A percentile compares a stretch with the other conserved stretches of the same genome.
Evolutionary conservation across 345 rosid genomes (phyloP).

Genomic region (Sapria himalayana): DNA sequence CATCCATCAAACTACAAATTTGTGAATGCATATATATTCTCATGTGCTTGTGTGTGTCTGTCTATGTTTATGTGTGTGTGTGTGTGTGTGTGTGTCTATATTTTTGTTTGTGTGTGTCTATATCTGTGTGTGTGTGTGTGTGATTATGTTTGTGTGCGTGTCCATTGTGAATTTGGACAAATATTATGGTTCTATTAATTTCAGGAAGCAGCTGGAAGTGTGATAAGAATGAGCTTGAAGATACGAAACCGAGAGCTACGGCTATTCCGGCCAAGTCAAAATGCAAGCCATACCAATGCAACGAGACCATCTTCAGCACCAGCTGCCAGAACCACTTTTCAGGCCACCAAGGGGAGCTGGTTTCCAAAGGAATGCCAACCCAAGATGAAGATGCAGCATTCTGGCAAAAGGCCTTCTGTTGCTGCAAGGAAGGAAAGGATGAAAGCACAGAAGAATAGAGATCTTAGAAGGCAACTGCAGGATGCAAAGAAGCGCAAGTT

Average conservation of each 20-base stretch:
- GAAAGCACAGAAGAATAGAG: conserved; percentile 16
- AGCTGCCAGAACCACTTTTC: conserved; percentile 15
- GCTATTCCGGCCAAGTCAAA: conserved; percentile 31
- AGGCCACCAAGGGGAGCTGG: conserved; percentile 57
- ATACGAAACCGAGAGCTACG: conserved; percentile 64
- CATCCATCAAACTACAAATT: too few relatives aligned
- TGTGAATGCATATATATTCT: too few relatives aligned
- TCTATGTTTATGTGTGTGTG: not conserved
- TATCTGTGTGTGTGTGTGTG: not conserved
- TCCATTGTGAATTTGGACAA: too few relatives aligned
- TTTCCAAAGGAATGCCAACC: conserved; percentile 24
- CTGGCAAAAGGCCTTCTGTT: conserved; percentile 59
- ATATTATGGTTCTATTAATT: too few relatives aligned
- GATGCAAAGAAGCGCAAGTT: conserved; percentile 52
- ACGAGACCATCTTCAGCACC: conserved; percentile 16
- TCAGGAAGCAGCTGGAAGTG: conserved; percentile 77
- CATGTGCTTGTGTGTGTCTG: too few relatives aligned
- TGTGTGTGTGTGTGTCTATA: not conserved
- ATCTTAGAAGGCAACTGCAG: conserved; percentile 17
- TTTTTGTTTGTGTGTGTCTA: not conserved
- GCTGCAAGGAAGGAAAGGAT: conserved; percentile 62
- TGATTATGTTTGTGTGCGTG: conserved; percentile 3
- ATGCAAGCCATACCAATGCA: conserved; percentile 55
- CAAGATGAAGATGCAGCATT: conserved; percentile 17
- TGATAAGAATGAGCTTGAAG: conserved; percentile 44